Evolutionary conservation across 1,284 basidiomycete species (phyloP).

Genomic region (Ganoderma sinense): DNA sequence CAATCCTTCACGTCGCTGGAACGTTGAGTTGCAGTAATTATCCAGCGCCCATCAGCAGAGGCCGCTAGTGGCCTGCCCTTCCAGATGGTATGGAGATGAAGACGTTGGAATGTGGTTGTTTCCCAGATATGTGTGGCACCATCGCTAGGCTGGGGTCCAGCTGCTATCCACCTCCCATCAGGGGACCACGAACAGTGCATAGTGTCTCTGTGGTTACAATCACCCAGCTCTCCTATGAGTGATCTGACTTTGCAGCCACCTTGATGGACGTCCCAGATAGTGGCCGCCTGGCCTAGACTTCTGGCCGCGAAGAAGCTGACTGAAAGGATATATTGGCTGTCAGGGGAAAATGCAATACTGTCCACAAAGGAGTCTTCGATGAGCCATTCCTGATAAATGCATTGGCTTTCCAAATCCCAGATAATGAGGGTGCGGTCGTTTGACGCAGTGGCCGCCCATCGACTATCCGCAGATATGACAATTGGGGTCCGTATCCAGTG

Average conservation of each 20-base stretch:
- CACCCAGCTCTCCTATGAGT: not conserved
- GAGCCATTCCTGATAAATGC: not conserved
- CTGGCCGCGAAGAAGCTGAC: not conserved
- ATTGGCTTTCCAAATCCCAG: not conserved
- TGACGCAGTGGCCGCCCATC: not conserved
- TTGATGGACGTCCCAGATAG: not conserved
- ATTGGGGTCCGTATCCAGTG: not conserved
- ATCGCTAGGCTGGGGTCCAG: not conserved
- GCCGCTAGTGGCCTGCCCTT: not conserved
- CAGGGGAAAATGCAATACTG: not conserved
- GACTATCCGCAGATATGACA: not conserved
- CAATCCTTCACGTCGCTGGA: not conserved
- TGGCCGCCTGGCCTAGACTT: too few species aligned
- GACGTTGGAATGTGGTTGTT: not conserved
- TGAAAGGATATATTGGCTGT: not conserved
- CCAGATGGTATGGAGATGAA: not conserved
- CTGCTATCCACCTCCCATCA: not conserved
- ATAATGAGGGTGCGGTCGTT: not conserved
- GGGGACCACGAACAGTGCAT: not conserved
- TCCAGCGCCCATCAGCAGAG: not conserved
- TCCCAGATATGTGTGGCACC: not conserved
- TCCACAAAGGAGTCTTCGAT: fast-evolving
- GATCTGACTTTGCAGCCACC: not conserved
- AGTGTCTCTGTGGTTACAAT: not conserved
- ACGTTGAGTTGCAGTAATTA: not conserved